Evolutionary conservation across 345 rosid species (phyloP), one percentile per base, ranked within the genome.

Genomic region (Barbarea vulgaris): DNA sequence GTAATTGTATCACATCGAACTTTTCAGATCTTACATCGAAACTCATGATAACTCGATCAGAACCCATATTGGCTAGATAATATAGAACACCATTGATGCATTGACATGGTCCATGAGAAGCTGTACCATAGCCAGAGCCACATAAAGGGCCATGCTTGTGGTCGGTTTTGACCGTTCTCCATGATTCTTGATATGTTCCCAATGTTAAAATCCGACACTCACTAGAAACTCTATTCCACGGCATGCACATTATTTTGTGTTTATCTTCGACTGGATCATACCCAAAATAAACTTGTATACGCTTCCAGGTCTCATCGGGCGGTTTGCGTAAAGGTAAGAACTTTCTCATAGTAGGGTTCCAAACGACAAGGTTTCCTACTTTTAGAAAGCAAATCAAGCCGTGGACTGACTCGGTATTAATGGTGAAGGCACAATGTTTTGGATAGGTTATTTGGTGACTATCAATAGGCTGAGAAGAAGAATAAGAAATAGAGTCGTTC

Each of bases 291-390:
- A 5, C 1, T 13, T 4, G 18, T 44, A 13, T 30, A 3, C 2
- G 0, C 0, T 2, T 21, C 55, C 33, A 56, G 3, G 4, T 9
- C 11, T 19, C 1, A 3, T 17, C 15, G n/a, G n/a, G n/a, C 4
- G 46, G 55, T 14, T 28, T 28, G 3, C 14, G 8, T n/a, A 30
- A 56, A 56, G 30, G 36, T 18, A 19, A 18, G 31, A 69, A 42
- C 24, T 33, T 6, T 57, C 57, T 70, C 46, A 3, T 30, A 36
- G n/a, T 57, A 30, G 74, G 74, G 65, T 44, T 70, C 74, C 65
- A 70, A 6, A 70, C 15, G 8, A 28, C 1, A 7, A 22, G 19
- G 0, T 37, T 24, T 11, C 5, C 1, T 21, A 3, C n/a, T 9
- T 15, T 31, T 12, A 8, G 31, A 19, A 21, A 67, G 15, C 71